Percentiles rank a stretch among this genome's conserved stretches.
phyloP scores from a whole-genome alignment of 192 early-diverging fungal species.

The Podila verticillata region DNA sequence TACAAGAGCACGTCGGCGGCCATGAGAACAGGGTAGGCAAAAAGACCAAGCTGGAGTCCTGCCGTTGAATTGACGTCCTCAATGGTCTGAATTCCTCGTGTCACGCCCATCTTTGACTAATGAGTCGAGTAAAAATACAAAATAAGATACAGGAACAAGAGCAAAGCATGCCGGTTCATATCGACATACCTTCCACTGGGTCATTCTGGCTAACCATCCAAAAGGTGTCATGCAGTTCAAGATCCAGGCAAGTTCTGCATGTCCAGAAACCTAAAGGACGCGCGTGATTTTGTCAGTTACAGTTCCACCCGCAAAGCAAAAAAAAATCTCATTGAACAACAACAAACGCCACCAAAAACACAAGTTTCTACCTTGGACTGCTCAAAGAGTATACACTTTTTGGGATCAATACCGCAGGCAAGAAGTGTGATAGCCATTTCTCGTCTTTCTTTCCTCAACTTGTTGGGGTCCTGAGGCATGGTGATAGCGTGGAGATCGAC shows the following conservation, averaged over 20 bases:
- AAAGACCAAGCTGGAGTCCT: constrained; percentile 76
- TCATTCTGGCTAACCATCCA: constrained; percentile 92
- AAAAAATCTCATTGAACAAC: neutral
- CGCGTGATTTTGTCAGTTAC: too few relatives aligned
- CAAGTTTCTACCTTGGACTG: constrained; percentile 73
- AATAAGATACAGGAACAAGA: too few relatives aligned
- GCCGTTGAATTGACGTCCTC: constrained; percentile 54
- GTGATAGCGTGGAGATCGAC: constrained; percentile 95
- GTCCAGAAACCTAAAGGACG: constrained; percentile 63
- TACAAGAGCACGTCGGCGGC: constrained; percentile 94
- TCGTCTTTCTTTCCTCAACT: constrained; percentile 67
- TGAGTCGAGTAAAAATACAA: too few relatives aligned
- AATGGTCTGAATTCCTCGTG: constrained; percentile 50
- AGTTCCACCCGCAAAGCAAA: too few relatives aligned
- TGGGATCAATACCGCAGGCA: constrained; percentile 86
- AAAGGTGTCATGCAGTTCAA: constrained; percentile 89
- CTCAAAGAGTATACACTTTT: constrained; percentile 79
- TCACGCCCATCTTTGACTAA: constrained; percentile 56
- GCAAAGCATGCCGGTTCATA: neutral
- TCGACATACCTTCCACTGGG: constrained; percentile 87
- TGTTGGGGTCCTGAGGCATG: constrained; percentile 69
- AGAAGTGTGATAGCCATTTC: constrained; percentile 83
- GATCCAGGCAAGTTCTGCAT: constrained; percentile 88
- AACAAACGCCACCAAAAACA: neutral
- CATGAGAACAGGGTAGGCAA: constrained; percentile 92